Base-by-base conservation (phyloP, 2,329 filamentous ascomycete genomes). In the Metarhizium rileyi region DNA sequence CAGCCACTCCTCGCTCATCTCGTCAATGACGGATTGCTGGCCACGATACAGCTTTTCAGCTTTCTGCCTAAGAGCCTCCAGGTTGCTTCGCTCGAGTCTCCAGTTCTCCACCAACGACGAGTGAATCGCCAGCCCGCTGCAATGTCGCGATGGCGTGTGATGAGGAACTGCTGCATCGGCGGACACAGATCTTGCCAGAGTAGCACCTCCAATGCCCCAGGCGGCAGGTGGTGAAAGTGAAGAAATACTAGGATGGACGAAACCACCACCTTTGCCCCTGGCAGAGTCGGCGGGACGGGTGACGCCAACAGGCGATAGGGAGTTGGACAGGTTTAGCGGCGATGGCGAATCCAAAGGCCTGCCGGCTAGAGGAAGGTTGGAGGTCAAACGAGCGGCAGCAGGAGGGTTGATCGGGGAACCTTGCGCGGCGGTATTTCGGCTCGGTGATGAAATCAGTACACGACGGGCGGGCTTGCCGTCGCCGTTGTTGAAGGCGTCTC, bases 31-130 rank as follows among this genome's bases (percentile, higher is more conserved):
- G 46, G 65, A 65, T 7, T 74, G 71, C 57, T 79, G 75, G 55
- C 77, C 74, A 53, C 71, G 71, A 56, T 78, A 78, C n/a, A 78
- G 71, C 57, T 76, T 72, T 55, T 78, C 76, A 4, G 72, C 75
- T 14, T 74, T 71, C 43, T 70, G 70, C 10, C 76, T 71, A 53
- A 74, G 77, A 6, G 74, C 74, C 57, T 79, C 75, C 50, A 79
- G 65, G 50, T 77, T 70, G 46, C 70, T 72, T 30, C 76, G 71
- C 58, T 80, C 76, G 12, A 9, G 72, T 71, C 56, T 75, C 73
- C 74, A 75, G 77, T 35, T 43, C 4, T 48, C 42, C 10, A 28
- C 35, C 22, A 46, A 44, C 10, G 46, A 42, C 5, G 46, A 25
- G 16, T 44, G 20, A 70, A 73, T 51, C 76, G 73, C 23, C 70